These are phyloP conservation scores for Lactifluus piperatus DNA, from an alignment of 768 basidiomycete species.

Conservation along the genomic window DNA sequence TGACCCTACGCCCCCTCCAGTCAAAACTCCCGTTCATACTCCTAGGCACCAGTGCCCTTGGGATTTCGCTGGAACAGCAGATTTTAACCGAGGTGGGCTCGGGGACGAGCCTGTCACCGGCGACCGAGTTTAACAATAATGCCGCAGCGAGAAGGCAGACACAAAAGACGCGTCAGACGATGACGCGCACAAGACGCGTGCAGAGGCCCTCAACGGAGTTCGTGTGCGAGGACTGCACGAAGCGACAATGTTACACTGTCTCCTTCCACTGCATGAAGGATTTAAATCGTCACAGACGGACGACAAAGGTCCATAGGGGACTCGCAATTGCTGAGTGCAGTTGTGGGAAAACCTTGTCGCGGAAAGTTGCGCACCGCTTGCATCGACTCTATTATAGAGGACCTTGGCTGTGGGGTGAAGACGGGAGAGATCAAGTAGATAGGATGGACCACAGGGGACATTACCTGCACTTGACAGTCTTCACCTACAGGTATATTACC, in stretches of 20 bases:
- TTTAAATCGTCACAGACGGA: not conserved
- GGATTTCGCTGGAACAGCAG: not conserved
- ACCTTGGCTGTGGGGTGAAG: too few relatives aligned
- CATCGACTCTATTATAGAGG: not conserved
- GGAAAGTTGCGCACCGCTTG: not conserved
- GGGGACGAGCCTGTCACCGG: too few relatives aligned
- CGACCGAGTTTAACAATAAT: too few relatives aligned
- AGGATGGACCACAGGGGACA: not conserved
- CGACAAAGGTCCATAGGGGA: not conserved
- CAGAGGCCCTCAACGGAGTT: too few relatives aligned
- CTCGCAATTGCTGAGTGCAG: not conserved
- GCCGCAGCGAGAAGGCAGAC: too few relatives aligned
- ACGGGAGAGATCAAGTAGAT: not conserved
- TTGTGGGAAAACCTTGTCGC: not conserved
- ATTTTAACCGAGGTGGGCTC: not conserved
- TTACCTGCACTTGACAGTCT: too few relatives aligned
- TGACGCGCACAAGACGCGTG: too few relatives aligned
- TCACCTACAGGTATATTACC: too few relatives aligned
- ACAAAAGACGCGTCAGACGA: not conserved
- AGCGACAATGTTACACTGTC: accelerated
- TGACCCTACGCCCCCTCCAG: not conserved
- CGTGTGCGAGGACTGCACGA: too few relatives aligned
- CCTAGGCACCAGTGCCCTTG: not conserved
- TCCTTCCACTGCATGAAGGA: not conserved
- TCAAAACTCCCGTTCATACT: not conserved